Percentiles rank a stretch among this genome's conserved stretches.
Evolutionary conservation across 2,329 filamentous ascomycete species (phyloP).

Genomic region (Paraphaeosphaeria minitans): DNA sequence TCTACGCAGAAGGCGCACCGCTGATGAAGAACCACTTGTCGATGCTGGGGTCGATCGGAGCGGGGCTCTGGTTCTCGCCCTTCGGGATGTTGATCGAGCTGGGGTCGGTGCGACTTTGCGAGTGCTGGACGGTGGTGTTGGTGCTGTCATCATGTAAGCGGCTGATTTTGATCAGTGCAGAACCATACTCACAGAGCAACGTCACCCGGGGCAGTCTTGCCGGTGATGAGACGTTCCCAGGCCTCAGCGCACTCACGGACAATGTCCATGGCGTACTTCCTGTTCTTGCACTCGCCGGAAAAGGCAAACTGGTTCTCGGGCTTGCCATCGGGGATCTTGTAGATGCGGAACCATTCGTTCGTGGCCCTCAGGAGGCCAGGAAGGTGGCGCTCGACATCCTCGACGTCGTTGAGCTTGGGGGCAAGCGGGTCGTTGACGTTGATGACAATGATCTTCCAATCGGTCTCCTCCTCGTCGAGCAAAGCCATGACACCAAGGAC

Average conservation of each 20-base stretch:
- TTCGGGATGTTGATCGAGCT: slow-evolving; percentile 76
- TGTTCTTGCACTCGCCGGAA: slow-evolving; percentile 99
- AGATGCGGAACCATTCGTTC: slow-evolving; percentile 99
- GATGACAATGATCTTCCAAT: slow-evolving; percentile 99
- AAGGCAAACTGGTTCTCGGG: slow-evolving; percentile 99
- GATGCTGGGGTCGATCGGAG: slow-evolving; percentile 92
- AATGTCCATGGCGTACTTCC: slow-evolving; percentile 95
- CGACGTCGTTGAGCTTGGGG: slow-evolving; percentile 94
- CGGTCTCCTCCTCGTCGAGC: slow-evolving; percentile 98
- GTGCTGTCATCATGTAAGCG: slow-evolving; percentile 59
- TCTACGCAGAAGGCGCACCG: slow-evolving; percentile 72
- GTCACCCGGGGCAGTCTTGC: slow-evolving; percentile 78
- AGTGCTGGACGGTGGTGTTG: slow-evolving; percentile 79
- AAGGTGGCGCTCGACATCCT: slow-evolving; percentile 98
- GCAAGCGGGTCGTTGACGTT: slow-evolving; percentile 97
- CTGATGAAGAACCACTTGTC: slow-evolving; percentile 99
- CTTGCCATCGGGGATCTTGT: slow-evolving; percentile 99
- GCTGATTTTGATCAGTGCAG: neutral
- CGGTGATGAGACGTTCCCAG: slow-evolving; percentile 94
- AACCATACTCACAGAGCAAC: slow-evolving; percentile 77
- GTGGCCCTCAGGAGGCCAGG: slow-evolving; percentile 95
- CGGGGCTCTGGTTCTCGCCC: slow-evolving; percentile 79
- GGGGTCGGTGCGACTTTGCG: slow-evolving; percentile 71
- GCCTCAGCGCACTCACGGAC: slow-evolving; percentile 95
- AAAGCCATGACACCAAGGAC: slow-evolving; percentile 99